Evolutionary conservation across 352 stramenopile genomes (phyloP).

Genomic region (Phytophthora ramorum): DNA sequence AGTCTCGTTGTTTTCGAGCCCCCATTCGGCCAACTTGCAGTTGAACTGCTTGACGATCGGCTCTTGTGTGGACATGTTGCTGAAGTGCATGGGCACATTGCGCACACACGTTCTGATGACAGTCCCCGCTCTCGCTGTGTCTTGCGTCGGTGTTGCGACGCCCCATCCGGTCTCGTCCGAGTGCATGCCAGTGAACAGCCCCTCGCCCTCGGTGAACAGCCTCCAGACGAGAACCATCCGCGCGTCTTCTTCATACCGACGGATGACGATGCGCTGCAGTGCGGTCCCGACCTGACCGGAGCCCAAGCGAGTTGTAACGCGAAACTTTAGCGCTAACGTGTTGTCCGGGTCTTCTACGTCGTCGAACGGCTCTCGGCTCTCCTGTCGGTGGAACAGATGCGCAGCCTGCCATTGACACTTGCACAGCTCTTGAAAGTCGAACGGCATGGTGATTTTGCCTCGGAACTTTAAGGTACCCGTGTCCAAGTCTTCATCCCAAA

Average conservation of each 20-base stretch:
- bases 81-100: conserved; percentile 21
- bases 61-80: neutral
- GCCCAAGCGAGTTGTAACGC: conserved; percentile 1
- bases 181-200: conserved; percentile 19
- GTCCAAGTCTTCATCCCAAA: conserved; percentile 15
- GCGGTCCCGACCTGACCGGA: conserved; percentile 7
- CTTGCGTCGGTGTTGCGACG: conserved; percentile 4
- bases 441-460: conserved; percentile 15
- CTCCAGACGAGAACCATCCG: conserved; percentile 19
- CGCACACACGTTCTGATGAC: conserved; percentile 17
- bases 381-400: conserved; percentile 4
- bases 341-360: conserved; percentile 7
- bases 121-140: neutral
- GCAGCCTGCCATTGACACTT: conserved; percentile 12
- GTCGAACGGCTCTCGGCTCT: conserved; percentile 10
- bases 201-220: conserved; percentile 24
- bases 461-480: conserved; percentile 5
- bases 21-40: conserved; percentile 8
- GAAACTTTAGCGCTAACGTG: conserved; percentile 16
- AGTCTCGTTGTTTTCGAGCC: conserved; percentile 9
- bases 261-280: conserved; percentile 13
- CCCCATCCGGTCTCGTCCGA: conserved; percentile 29
- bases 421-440: conserved; percentile 10
- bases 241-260: conserved; percentile 6
- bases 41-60: conserved; percentile 13